Base-by-base conservation (phyloP, 2,329 filamentous ascomycete species). In the Nannizziopsis barbatae region DNA sequence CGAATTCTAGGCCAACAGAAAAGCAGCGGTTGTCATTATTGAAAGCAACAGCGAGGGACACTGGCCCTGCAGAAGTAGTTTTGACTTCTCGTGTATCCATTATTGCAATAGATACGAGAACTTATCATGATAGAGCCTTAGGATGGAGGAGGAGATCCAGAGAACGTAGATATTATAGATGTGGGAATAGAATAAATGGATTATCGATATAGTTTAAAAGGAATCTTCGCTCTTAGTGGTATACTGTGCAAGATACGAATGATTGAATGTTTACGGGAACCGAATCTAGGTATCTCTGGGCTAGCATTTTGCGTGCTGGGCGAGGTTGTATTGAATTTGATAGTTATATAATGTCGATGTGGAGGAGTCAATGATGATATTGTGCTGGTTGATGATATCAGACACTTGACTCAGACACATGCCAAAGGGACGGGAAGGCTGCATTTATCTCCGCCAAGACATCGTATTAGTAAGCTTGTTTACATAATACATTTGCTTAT, bases 21-120 rank as follows among this genome's bases (percentile, higher is more conserved):
- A 96, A 96, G 61, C 84, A 89, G 57, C 80, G 89, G 55, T 79
- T 79, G 63, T 92, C 86, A 59, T 80, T 76, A 62, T 95, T 96
- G 71, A 95, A 95, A 7, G 84, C 80, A 40, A 83, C 80, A 11
- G 86, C 93, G 33, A 95, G 76, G 9, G 88, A 89, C 52, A 81
- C 77, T 3, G 84, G 83, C 47, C 81, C 79, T 38, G 75, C 76
- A 14, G 85, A 80, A 44, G 80, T 79, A 70, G 94, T 87, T 61
- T 96, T 86, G 49, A 85, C 79, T 45, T 84, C 84, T 51, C 90
- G 78, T 38, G 88, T 93, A 65, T 96, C 92, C 92, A 96, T 98
- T 46, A 52, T 71, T 61, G 38, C 10, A 31, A 14, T 12, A 15
- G 11, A 30, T 17, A 11, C 12, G n/a, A 9, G n/a, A 6, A 12